Evolutionary conservation across 1,139 yeast genomes (phyloP).

Genomic region (Hemisphaericaspora lyxosophila): DNA sequence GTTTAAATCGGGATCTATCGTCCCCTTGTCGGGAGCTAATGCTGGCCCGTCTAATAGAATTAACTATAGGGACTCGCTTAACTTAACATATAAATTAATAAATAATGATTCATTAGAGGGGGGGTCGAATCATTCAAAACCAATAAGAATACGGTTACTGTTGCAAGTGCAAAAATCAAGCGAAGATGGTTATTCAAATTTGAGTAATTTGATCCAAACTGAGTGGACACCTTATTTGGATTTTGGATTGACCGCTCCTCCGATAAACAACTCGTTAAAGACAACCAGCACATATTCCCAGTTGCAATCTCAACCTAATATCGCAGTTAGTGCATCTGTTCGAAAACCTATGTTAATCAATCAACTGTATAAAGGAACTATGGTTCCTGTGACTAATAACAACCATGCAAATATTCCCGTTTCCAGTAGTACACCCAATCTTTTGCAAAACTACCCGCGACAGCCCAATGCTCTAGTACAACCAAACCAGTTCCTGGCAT

Average conservation of each 20-base stretch:
- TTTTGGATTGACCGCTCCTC: slow-evolving; percentile 50
- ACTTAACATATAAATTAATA: slow-evolving; percentile 46
- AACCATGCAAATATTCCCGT: slow-evolving; percentile 1
- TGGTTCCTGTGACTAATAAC: slow-evolving; percentile 4
- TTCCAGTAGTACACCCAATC: slow-evolving; percentile 7
- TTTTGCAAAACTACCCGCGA: slow-evolving; percentile 1
- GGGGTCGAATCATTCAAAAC: slow-evolving; percentile 27
- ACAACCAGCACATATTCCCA: slow-evolving; percentile 24
- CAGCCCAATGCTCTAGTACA: background rate
- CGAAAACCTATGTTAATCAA: slow-evolving; percentile 23
- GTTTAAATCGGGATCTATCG: slow-evolving; percentile 35
- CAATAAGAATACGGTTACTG: slow-evolving; percentile 32
- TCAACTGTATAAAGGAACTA: slow-evolving; percentile 16
- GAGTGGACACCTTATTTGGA: slow-evolving; percentile 64
- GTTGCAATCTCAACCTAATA: slow-evolving; percentile 20
- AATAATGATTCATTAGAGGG: slow-evolving; percentile 24
- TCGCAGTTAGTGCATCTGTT: slow-evolving; percentile 1
- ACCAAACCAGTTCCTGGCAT: slow-evolving; percentile 3
- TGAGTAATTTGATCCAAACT: slow-evolving; percentile 45
- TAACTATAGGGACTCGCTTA: slow-evolving; percentile 31
- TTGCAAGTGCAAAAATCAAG: slow-evolving; percentile 25
- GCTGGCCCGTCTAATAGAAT: slow-evolving; percentile 33
- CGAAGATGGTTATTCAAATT: slow-evolving; percentile 11
- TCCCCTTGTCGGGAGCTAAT: slow-evolving; percentile 24
- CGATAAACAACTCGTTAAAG: slow-evolving; percentile 41